Evolutionary conservation across 108 stramenopile species (phyloP).

Genomic region (Cyclostephanos invisitatus): DNA sequence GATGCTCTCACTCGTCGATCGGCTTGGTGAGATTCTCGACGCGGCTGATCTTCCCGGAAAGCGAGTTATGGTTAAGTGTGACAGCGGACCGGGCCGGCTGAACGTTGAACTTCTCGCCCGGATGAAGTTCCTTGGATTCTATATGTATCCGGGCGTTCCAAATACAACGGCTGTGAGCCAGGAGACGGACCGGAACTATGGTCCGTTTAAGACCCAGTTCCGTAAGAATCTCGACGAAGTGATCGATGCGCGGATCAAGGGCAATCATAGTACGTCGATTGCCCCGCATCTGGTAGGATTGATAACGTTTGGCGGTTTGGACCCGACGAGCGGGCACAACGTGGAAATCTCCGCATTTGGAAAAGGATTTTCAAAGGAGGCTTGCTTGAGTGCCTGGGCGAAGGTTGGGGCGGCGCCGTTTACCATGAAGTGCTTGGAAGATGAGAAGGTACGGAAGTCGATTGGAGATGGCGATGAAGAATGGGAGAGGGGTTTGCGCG

Average conservation of each 20-base stretch:
- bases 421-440: background rate
- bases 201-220: constrained; percentile 27
- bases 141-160: constrained; percentile 19
- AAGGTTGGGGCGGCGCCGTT: background rate
- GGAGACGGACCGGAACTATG: constrained; percentile 29
- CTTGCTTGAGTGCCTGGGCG: background rate
- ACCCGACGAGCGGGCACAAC: background rate
- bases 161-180: constrained; percentile 28
- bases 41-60: constrained; percentile 11
- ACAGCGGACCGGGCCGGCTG: constrained; percentile 31
- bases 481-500: background rate
- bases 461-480: constrained; percentile 6
- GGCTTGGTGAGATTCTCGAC: constrained; percentile 10
- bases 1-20: background rate
- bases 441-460: background rate
- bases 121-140: constrained; percentile 11
- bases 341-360: background rate
- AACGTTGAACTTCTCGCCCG: constrained; percentile 13
- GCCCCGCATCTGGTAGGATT: constrained; percentile 8
- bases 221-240: constrained; percentile 5
- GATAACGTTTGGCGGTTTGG: constrained; percentile 11
- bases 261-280: background rate
- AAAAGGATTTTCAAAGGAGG: background rate
- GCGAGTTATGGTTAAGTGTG: constrained; percentile 7
- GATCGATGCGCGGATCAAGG: background rate